Evolutionary conservation across 441 rosid genomes (phyloP).

Genomic region (Hura crepitans): DNA sequence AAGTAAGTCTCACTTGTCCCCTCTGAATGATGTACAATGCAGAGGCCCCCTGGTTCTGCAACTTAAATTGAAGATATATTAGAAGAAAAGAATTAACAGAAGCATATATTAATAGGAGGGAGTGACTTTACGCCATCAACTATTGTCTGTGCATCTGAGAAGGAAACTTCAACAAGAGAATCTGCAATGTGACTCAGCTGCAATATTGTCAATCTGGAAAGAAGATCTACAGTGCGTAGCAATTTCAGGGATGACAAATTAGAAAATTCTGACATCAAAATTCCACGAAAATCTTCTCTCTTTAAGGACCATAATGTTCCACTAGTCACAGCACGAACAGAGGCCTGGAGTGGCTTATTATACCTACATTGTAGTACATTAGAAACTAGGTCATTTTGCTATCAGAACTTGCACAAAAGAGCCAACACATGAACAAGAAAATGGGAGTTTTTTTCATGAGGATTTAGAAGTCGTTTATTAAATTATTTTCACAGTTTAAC

Average conservation of each 20-base stretch:
- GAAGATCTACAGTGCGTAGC: conserved; percentile 90
- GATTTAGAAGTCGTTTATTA: background rate
- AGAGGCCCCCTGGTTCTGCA: conserved; percentile 62
- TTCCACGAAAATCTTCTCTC: conserved; percentile 99
- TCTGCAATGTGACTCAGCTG: conserved; percentile 96
- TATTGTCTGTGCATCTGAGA: conserved; percentile 73
- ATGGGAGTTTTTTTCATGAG: conserved; percentile 1
- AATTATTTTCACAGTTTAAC: conserved; percentile 4
- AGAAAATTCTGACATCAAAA: conserved; percentile 88
- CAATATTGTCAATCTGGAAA: conserved; percentile 87
- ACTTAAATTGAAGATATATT: conserved; percentile 25
- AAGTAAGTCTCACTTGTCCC: conserved; percentile 74
- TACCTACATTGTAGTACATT: conserved; percentile 48
- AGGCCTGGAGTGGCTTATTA: conserved; percentile 95
- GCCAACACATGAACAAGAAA: background rate
- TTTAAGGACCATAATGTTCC: conserved; percentile 93
- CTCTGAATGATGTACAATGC: conserved; percentile 83
- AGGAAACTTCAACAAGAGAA: conserved; percentile 72
- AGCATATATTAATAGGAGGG: conserved; percentile 11
- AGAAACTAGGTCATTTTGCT: background rate
- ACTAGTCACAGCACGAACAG: conserved; percentile 86
- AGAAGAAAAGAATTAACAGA: conserved; percentile 15
- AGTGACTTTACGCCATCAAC: conserved; percentile 59
- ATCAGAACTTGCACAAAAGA: background rate
- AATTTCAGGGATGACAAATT: conserved; percentile 92